Conservation (phyloP, 1,284 basidiomycete species). For the Boletus holoroseus region DNA sequence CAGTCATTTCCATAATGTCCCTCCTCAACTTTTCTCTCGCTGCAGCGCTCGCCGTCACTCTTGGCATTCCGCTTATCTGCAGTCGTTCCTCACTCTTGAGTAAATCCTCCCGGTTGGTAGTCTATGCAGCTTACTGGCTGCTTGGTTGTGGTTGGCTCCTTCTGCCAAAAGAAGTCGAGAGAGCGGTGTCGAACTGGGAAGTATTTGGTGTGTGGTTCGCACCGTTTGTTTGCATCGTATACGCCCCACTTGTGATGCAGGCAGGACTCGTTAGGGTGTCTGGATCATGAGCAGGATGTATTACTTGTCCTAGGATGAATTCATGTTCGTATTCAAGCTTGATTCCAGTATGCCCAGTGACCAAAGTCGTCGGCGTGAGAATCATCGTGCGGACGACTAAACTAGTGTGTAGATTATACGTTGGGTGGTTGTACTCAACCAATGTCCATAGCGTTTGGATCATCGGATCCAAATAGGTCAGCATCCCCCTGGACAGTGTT, state of each 20-base stretch:
- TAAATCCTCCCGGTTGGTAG: constrained; percentile 30
- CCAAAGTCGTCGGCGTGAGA: neutral
- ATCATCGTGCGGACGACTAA: neutral
- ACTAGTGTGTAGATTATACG: neutral
- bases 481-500: constrained; percentile 25
- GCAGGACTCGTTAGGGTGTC: constrained; percentile 49
- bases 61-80: constrained; percentile 57
- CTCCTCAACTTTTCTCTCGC: constrained; percentile 90
- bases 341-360: neutral
- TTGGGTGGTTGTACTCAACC: constrained; percentile 25
- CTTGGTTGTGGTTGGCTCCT: constrained; percentile 59
- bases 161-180: constrained; percentile 38
- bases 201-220: constrained; percentile 69
- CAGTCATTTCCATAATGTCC: constrained; percentile 77
- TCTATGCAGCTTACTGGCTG: constrained; percentile 41
- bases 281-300: constrained; percentile 1
- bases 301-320: neutral
- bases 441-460: constrained; percentile 41
- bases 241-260: constrained; percentile 64
- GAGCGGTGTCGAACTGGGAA: constrained; percentile 65
- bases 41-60: constrained; percentile 55
- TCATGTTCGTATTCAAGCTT: neutral
- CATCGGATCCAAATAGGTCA: constrained; percentile 58
- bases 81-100: constrained; percentile 32
- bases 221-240: constrained; percentile 68